Base-by-base conservation (phyloP, 2,329 filamentous ascomycete species). In the Orbilia blumenaviensis region DNA sequence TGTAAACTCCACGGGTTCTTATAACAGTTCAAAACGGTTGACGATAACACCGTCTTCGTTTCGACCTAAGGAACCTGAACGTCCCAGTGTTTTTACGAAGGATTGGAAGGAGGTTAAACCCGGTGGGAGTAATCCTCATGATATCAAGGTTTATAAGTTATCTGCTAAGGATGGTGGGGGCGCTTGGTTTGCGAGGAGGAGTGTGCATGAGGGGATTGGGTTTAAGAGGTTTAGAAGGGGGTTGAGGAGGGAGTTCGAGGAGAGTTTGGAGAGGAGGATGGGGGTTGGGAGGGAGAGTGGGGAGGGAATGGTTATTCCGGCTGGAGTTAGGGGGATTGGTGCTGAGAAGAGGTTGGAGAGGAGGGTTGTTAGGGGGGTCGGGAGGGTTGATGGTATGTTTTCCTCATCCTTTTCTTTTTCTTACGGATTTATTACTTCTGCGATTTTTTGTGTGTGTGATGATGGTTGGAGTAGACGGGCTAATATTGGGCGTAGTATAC, bases 41-140 rank as follows among this genome's bases (percentile, higher is more conserved):
- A 67, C 44, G 21, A 67, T 75, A 23, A n/a, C 16, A 1, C 71
- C 71, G 32, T 75, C 71, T 5, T 10, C 48, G 4, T 9, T 38
- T 14, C 44, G 71, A 32, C 71, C 71, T 2, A 25, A 10, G 2
- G 10, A 14, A 14, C 54, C 71, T n/a, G 52, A 34, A 6, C n/a
- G 56, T 12, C 36, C 25, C 1, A 56, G 63, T 16, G 32, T 50
- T n/a, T 75, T 63, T 46, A 63, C 56, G 0, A 91, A 91, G 81
- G 88, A 92, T 83, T 97, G 94, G 93, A 97, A 96, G 82, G 91
- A 93, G 44, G 84, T 94, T 80, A 94, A 93, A 83, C 83, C 92
- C 66, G 88, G 87, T 44, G 83, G 87, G 79, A 90, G 94, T 18
- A 95, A 96, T 80, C 91, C 92, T 0, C 85, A 92, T 7, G 89